A percentile compares a stretch with the other conserved stretches of the same genome.
Evolutionary conservation across 2,329 filamentous ascomycete genomes (phyloP).

Genomic region (Nannizziopsis arthrosporioides): DNA sequence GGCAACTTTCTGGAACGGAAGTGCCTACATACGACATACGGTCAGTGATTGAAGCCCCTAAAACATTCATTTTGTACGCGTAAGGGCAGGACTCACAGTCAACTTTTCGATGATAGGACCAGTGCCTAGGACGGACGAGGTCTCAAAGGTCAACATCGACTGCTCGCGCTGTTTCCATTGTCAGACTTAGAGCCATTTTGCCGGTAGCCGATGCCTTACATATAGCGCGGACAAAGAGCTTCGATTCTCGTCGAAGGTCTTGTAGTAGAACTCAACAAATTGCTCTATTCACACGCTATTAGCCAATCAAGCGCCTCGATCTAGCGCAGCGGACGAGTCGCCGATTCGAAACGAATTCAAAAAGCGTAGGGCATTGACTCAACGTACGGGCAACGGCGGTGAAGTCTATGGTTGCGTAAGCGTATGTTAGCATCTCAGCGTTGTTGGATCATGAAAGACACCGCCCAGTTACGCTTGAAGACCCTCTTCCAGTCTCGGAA

Average conservation of each 20-base stretch:
- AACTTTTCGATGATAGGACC: slow-evolving; percentile 68
- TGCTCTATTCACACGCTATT: slow-evolving; percentile 47
- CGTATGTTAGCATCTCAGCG: background rate
- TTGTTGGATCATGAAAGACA: background rate
- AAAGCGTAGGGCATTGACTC: background rate
- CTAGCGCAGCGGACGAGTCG: background rate
- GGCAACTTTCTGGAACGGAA: slow-evolving; percentile 71
- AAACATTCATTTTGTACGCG: background rate
- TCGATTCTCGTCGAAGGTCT: slow-evolving; percentile 68
- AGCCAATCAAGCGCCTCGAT: background rate
- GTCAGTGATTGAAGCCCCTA: background rate
- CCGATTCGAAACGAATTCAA: background rate
- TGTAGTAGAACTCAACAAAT: slow-evolving; percentile 86
- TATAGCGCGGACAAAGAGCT: slow-evolving; percentile 58
- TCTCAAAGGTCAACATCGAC: slow-evolving; percentile 94
- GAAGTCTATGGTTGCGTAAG: slow-evolving; percentile 24
- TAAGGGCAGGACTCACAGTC: slow-evolving; percentile 43
- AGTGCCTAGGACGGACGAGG: slow-evolving; percentile 51
- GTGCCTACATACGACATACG: slow-evolving; percentile 39
- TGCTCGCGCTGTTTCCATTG: slow-evolving; percentile 49
- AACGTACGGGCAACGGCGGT: slow-evolving; percentile 31
- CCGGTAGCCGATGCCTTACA: slow-evolving; percentile 40
- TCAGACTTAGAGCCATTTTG: background rate
- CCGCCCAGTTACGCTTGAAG: background rate
- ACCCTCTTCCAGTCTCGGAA: background rate